These are phyloP conservation scores for Heterobasidion parviporum DNA, from an alignment of 1,284 basidiomycete genomes.

Conservation along the genomic window DNA sequence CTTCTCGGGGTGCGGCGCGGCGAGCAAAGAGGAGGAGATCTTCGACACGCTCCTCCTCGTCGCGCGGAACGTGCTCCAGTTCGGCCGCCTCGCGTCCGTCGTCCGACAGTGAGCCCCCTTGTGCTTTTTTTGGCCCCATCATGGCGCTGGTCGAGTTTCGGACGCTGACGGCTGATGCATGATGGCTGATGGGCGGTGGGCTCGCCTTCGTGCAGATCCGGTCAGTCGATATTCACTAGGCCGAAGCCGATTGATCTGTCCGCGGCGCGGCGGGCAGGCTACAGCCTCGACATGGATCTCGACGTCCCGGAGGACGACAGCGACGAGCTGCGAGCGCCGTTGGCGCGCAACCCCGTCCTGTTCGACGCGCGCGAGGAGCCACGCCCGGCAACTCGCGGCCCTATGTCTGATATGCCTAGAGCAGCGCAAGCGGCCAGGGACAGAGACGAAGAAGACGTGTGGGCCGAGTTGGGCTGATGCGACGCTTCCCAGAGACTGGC, in stretches of 20 bases:
- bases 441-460: slow-evolving; percentile 59
- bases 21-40: slow-evolving; percentile 83
- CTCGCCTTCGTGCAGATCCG: slow-evolving; percentile 51
- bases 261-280: slow-evolving; percentile 60
- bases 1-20: slow-evolving; percentile 69
- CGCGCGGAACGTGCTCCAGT: slow-evolving; percentile 86
- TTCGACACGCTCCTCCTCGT: slow-evolving; percentile 86
- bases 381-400: slow-evolving; percentile 21
- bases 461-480: slow-evolving; percentile 60
- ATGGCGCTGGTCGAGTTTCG: background rate
- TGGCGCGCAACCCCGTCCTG: slow-evolving; percentile 43
- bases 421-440: slow-evolving; percentile 44
- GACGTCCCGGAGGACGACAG: slow-evolving; percentile 60
- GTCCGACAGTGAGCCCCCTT: slow-evolving; percentile 71
- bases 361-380: slow-evolving; percentile 40
- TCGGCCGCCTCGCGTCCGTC: slow-evolving; percentile 80
- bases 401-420: slow-evolving; percentile 47
- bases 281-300: slow-evolving; percentile 64
- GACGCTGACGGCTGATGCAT: background rate
- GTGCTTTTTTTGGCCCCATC: background rate
- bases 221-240: slow-evolving; percentile 87
- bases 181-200: background rate
- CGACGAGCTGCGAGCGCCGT: slow-evolving; percentile 47
- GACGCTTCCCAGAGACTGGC: background rate
- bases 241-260: slow-evolving; percentile 90